Conservation (phyloP, 805 yeast species). For the Spathaspora passalidarum region DNA sequence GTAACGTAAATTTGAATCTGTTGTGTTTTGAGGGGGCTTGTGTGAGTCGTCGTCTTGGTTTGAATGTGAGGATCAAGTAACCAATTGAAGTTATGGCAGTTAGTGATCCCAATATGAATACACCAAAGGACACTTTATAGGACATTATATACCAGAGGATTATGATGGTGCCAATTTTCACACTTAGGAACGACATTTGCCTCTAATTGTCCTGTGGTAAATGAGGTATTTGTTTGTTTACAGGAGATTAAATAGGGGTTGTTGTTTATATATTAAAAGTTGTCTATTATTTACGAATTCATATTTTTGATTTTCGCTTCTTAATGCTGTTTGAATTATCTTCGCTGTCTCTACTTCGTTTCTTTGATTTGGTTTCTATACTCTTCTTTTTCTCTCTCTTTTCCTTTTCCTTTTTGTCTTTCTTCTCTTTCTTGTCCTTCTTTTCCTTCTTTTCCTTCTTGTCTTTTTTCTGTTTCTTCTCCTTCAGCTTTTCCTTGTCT, state of each 20-base stretch:
- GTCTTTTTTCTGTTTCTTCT: conserved; percentile 19
- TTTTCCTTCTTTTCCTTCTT: conserved; percentile 19
- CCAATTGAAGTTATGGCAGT: neutral
- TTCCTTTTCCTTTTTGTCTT: conserved; percentile 17
- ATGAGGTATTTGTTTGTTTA: neutral
- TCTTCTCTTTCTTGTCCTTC: conserved; percentile 17
- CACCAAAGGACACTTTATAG: neutral
- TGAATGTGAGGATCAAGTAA: neutral
- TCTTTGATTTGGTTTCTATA: conserved; percentile 1
- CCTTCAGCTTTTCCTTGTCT: conserved; percentile 17
- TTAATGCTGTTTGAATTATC: conserved; percentile 1
- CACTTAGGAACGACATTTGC: neutral
- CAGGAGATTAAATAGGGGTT: neutral
- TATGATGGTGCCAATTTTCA: neutral
- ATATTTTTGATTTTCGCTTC: conserved; percentile 7
- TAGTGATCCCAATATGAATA: neutral
- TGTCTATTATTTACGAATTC: neutral
- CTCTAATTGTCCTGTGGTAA: neutral
- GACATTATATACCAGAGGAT: neutral
- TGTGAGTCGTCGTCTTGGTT: neutral
- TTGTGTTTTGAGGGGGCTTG: neutral
- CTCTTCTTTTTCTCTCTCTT: conserved; percentile 6
- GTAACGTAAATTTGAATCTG: conserved; percentile 6
- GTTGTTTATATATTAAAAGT: neutral
- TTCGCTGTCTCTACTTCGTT: conserved; percentile 1